Evolutionary conservation across 2,329 filamentous ascomycete species (phyloP).

Genomic region (Botrytis fragariae): DNA sequence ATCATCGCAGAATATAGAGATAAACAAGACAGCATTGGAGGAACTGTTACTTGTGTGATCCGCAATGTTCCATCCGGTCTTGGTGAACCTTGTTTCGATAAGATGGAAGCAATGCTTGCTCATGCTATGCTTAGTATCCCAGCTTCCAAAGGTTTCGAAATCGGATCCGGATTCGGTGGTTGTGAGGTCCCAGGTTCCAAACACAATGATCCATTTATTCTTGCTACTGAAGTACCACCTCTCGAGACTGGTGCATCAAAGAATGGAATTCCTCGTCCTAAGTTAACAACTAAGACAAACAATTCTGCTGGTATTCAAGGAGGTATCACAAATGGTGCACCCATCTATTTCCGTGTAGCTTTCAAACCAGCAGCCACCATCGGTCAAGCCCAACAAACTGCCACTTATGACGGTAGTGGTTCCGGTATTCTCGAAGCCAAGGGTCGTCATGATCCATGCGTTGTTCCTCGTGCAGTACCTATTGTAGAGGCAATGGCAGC

Average conservation of each 20-base stretch:
- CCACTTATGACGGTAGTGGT: constrained; percentile 67
- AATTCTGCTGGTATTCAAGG: constrained; percentile 94
- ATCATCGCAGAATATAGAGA: constrained; percentile 77
- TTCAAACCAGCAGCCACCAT: constrained; percentile 98
- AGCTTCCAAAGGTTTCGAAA: constrained; percentile 92
- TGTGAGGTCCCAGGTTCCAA: constrained; percentile 81
- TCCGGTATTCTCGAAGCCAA: constrained; percentile 84
- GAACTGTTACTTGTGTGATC: constrained; percentile 92
- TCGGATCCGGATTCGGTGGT: constrained; percentile 88
- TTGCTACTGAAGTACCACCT: constrained; percentile 44
- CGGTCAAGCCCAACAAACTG: constrained; percentile 80
- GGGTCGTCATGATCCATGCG: constrained; percentile 90
- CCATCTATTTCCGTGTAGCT: constrained; percentile 89
- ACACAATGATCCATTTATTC: constrained; percentile 86
- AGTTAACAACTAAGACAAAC: constrained; percentile 85
- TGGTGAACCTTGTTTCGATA: constrained; percentile 93
- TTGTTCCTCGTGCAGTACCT: constrained; percentile 76
- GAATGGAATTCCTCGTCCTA: constrained; percentile 52
- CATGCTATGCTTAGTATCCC: constrained; percentile 96
- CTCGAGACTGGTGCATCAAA: constrained; percentile 47
- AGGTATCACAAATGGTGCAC: constrained; percentile 89
- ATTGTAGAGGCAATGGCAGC: constrained; percentile 92
- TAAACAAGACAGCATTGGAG: constrained; percentile 83
- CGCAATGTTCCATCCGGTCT: constrained; percentile 80
- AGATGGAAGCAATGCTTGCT: constrained; percentile 85